Evolutionary conservation across 768 basidiomycete genomes (phyloP).

Genomic region (Leucosporidium yakuticum): DNA sequence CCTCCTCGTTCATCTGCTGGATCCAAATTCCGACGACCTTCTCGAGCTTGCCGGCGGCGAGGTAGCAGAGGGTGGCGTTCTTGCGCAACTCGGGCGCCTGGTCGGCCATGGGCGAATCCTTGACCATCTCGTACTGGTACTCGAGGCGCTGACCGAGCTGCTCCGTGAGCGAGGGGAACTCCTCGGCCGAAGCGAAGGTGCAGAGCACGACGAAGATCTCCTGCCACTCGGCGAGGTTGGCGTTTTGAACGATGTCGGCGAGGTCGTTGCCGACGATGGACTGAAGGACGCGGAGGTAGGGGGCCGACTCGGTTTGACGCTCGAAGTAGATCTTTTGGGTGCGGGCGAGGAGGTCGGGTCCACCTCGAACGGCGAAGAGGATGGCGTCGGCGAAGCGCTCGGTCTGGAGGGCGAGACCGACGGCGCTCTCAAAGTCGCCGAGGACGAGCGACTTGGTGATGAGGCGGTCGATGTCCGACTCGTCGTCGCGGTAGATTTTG

Average conservation of each 20-base stretch:
- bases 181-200: slow-evolving; percentile 79
- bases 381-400: slow-evolving; percentile 93
- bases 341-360: slow-evolving; percentile 72
- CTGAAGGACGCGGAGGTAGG: slow-evolving; percentile 90
- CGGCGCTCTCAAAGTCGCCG: slow-evolving; percentile 91
- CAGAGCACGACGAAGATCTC: slow-evolving; percentile 95
- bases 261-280: slow-evolving; percentile 89
- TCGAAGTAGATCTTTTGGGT: slow-evolving; percentile 95
- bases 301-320: slow-evolving; percentile 62
- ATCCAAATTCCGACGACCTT: slow-evolving; percentile 84
- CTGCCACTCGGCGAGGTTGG: slow-evolving; percentile 87
- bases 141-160: slow-evolving; percentile 87
- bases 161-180: slow-evolving; percentile 81
- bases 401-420: slow-evolving; percentile 78
- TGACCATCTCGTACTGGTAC: slow-evolving; percentile 62
- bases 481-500: slow-evolving; percentile 69
- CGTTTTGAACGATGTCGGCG: slow-evolving; percentile 89
- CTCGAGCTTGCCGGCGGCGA: slow-evolving; percentile 84
- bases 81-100: slow-evolving; percentile 56
- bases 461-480: slow-evolving; percentile 77
- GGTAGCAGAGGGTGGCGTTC: slow-evolving; percentile 86
- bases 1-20: slow-evolving; percentile 83
- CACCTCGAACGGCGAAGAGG: slow-evolving; percentile 83
- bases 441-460: slow-evolving; percentile 89
- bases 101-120: slow-evolving; percentile 44